Evolutionary conservation across 2,329 filamentous ascomycete species (phyloP), one percentile per base, ranked within the genome.

Genomic region (Tolypocladium inflatum): DNA sequence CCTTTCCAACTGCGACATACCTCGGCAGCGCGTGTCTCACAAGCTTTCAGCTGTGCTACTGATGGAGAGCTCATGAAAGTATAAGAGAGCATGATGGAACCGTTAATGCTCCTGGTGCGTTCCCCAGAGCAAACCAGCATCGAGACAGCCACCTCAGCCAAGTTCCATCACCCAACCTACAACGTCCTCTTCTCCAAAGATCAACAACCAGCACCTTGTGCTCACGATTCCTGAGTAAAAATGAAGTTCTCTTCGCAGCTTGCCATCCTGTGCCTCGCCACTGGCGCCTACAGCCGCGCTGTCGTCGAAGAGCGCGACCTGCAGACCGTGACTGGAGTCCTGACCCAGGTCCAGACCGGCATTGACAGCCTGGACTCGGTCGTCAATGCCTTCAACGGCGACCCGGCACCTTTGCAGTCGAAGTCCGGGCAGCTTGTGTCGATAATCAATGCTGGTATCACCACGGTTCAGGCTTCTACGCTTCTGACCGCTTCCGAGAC

Each of bases 221-320:
- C 6, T 7, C 23, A 17, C 23, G 15, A 26, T 48, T 17, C 23
- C 9, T 3, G 4, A 17, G 23, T 30, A 23, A 48, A 48, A 19
- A 60, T 61, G 59, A 61, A 61, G 48, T 52, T 59, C 37, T 26
- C 23, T 33, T 35, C 33, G 9, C 48, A 54, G 9, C 13, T 55
- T 41, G 30, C 52, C 26, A 19, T 59, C 33, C 38, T 57, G 9
- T 30, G 26, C 21, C 55, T 56, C 43, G 19, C 55, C 35, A 53
- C 55, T 13, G 55, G 57, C 23, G 59, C 35, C 30, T 52, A 48
- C 50, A 21, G 39, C 23, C 39, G 38, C 5, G 21, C 45, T 21
- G 59, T 52, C 21, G 6, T 57, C 13, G 30, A 55, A 26, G 11
- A 45, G 10, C 59, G 59, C 35, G 54, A 57, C 42, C 9, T 53